Base-by-base conservation (phyloP, 23 red algal species). In the Gracilariopsis chorda region DNA sequence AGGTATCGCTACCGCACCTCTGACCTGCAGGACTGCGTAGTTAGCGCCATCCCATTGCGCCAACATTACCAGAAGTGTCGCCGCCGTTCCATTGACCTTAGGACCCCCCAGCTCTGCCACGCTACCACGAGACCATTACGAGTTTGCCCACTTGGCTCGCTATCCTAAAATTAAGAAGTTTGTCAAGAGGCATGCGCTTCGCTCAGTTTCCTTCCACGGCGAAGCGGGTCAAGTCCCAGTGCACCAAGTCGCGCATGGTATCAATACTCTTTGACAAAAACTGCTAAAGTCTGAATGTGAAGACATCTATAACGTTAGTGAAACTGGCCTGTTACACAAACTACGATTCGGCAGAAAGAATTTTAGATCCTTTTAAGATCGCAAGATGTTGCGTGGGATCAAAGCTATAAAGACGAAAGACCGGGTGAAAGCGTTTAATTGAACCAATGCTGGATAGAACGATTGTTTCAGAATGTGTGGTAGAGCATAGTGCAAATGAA, bases 361-460 rank as follows among this genome's bases (percentile, higher is more conserved):
- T 32, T 30, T 86, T 24, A 55, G 8, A 14, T 63, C n/a, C 27
- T 23, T 33, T 21, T 16, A 73, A 52, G 28, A 69, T 7, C 45
- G 59, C 4, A 69, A 73, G 30, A 73, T 3, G 33, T 7, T 73
- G 24, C 56, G 81, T 41, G 56, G 56, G 32, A 73, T 27, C 34
- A 86, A 86, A 25, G 12, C 13, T 36, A 86, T 68, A 8, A 68
- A 67, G 55, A 32, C 81, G 39, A 65, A 86, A n/a, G 28, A 86
- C 82, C 37, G 57, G 3, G 16, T 71, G 10, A 86, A 55, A 36
- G 51, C 43, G 11, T 69, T 49, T 73, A 41, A 47, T 51, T 86
- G 82, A 25, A 86, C 82, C 24, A 86, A 69, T 58, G 82, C 82
- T n/a, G n/a, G n/a, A n/a, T n/a, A n/a, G n/a, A n/a, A n/a, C n/a